Conservation (phyloP, 495 filamentous ascomycete genomes). For the Cercophora newfieldiana region DNA sequence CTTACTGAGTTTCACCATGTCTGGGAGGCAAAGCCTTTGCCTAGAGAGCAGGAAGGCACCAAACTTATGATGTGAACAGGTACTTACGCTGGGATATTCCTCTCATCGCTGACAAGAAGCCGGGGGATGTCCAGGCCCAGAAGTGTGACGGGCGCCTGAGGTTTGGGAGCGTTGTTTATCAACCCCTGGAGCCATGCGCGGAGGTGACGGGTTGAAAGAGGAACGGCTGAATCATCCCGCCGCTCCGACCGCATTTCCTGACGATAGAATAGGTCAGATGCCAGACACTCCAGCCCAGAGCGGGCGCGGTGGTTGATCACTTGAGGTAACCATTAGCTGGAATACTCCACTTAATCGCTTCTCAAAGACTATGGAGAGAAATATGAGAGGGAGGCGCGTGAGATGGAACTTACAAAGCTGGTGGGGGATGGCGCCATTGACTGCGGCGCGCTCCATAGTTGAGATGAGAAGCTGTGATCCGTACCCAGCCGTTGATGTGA, state of each 20-base stretch:
- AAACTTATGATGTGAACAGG: background rate
- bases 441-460: constrained; percentile 28
- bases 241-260: background rate
- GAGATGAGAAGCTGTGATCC: constrained; percentile 19
- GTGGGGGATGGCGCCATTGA: constrained; percentile 8
- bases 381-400: background rate
- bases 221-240: constrained; percentile 8
- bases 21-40: too few species aligned
- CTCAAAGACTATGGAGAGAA: too few species aligned
- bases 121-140: background rate
- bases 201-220: background rate
- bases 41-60: too few species aligned
- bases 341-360: background rate
- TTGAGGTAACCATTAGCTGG: background rate
- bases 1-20: too few species aligned
- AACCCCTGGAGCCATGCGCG: background rate
- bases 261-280: constrained; percentile 24
- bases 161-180: background rate
- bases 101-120: background rate
- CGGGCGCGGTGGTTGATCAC: constrained; percentile 32
- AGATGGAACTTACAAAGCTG: constrained; percentile 16
- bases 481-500: constrained; percentile 14
- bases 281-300: constrained; percentile 23
- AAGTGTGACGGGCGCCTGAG: background rate
- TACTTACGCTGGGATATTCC: background rate